Base-by-base conservation (phyloP, 805 yeast genomes). In the Nakazawaea sp. region DNA sequence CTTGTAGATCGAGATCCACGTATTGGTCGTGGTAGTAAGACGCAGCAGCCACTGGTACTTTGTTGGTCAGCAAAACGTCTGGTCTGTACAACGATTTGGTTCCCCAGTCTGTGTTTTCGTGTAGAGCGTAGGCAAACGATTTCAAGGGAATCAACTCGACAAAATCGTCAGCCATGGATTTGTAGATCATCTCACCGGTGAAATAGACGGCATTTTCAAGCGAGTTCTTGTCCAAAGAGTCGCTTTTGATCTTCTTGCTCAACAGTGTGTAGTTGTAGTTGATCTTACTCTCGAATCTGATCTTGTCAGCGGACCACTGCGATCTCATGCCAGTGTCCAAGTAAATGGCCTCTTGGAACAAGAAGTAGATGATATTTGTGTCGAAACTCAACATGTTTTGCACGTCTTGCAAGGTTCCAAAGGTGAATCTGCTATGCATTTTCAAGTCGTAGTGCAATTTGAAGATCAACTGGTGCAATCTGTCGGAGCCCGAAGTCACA, bases 331-430 rank as follows among this genome's bases (percentile, higher is more conserved):
- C 55, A 0, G 73, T 70, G 45, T 72, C 75, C 42, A 70, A 58
- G 50, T 75, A 75, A 12, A 76, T 74, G 5, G 78, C 74, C 44
- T 75, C 81, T 48, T 74, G 80, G 44, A 74, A 66, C 28, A 77
- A 56, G 3, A 75, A 74, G 46, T 75, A 75, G 13, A 76, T 46
- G 21, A 70, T 53, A 43, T 75, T 75, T 4, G 80, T 67, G 41
- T 75, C 81, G 47, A 73, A 76, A 1, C 66, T 55, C 7, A 58
- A 49, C 18, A 38, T 45, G 31, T 50, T 50, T 42, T 67, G 64
- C 10, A 72, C 42, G 2, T 43, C 30, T 18, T 36, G 43, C 39
- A 71, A 55, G 1, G 66, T 56, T 13, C 43, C 49, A 42, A 64
- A 66, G 3, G 72, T 55, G 4, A 72, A 64, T 18, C 46, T 40